Conservation (phyloP, 352 stramenopile species). For the Blastocystis sp. region DNA sequence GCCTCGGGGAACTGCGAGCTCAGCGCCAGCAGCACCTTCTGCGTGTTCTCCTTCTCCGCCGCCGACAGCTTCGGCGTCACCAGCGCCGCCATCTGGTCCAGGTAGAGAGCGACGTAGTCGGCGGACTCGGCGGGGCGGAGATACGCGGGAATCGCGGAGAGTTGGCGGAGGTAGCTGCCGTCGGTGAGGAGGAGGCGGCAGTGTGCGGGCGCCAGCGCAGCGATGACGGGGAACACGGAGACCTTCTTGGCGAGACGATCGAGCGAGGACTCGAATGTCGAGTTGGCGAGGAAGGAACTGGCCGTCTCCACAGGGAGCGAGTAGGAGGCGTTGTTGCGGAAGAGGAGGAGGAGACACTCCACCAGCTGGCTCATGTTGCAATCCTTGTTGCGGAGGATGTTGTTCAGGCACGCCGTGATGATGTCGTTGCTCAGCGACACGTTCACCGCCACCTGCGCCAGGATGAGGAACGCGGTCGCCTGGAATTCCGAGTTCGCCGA, state of each 20-base stretch:
- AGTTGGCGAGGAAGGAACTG: constrained; percentile 18
- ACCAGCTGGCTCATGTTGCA: constrained; percentile 55
- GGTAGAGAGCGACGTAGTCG: neutral
- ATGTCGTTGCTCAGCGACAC: constrained; percentile 50
- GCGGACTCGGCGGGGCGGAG: neutral
- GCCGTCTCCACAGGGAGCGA: constrained; percentile 9
- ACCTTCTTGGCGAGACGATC: constrained; percentile 12
- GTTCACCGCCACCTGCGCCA: constrained; percentile 62
- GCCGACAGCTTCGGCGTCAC: neutral
- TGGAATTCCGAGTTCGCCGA: constrained; percentile 50
- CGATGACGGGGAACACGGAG: constrained; percentile 11
- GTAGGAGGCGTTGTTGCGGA: constrained; percentile 33
- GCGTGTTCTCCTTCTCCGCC: neutral
- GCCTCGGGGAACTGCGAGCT: constrained; percentile 36
- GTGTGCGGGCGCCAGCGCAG: neutral
- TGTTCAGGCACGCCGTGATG: constrained; percentile 69
- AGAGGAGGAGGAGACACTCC: constrained; percentile 48
- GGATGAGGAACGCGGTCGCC: constrained; percentile 46
- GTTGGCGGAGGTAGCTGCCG: neutral
- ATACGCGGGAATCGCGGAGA: neutral
- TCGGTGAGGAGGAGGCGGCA: neutral
- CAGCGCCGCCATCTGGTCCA: neutral
- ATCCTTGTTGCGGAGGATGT: constrained; percentile 1
- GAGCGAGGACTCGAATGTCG: constrained; percentile 15
- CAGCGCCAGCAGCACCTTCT: constrained; percentile 35